Evolutionary conservation across 1,284 basidiomycete species (phyloP), one percentile per base, ranked within the genome.

Genomic region (Neolentinus lepideus): DNA sequence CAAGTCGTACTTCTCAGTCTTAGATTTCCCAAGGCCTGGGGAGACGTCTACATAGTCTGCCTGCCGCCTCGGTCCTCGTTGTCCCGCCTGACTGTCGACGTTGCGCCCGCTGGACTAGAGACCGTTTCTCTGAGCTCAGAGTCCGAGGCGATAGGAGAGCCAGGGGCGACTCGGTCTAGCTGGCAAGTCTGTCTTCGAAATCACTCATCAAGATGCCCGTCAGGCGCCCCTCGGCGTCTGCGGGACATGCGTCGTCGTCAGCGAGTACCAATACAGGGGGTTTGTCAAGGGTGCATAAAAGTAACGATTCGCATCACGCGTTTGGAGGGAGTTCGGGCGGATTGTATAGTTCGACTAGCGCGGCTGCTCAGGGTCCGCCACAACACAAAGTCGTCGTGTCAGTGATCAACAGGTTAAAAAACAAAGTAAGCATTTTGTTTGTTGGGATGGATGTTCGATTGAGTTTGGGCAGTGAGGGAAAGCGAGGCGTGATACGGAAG

Each of bases 301-400:
- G 71, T 62, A 79, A 78, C 61, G 78, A 80, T 52, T 80, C 78
- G 4, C 72, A 77, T 55, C 72, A 78, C 59, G 72, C 64, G 56
- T 71, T 68, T 64, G 66, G 47, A 67, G 64, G 33, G 72, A 70
- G 51, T 66, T 69, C 19, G 67, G 73, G 58, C 3, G 47, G 24
- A 14, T 60, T 43, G 56, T 55, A 57, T 69, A 65, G 36, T n/a
- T 43, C 70, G 60, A 36, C 65, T 59, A 45, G 51, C 19, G 53
- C 55, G 16, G 53, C 21, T 59, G 59, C 51, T 55, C 62, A 46
- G 56, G 58, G 56, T 58, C 61, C 57, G 59, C 84, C 85, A 0
- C 84, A 88, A 61, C 84, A 87, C 72, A 87, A 84, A 74, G 79
- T 88, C 55, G 80, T 89, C 12, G 78, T 83, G 60, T 80, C 82